A percentile compares a stretch with the other conserved stretches of the same genome.
phyloP scores from a whole-genome alignment of 2,329 filamentous ascomycete genomes.

The Sphaerostilbella broomeana region DNA sequence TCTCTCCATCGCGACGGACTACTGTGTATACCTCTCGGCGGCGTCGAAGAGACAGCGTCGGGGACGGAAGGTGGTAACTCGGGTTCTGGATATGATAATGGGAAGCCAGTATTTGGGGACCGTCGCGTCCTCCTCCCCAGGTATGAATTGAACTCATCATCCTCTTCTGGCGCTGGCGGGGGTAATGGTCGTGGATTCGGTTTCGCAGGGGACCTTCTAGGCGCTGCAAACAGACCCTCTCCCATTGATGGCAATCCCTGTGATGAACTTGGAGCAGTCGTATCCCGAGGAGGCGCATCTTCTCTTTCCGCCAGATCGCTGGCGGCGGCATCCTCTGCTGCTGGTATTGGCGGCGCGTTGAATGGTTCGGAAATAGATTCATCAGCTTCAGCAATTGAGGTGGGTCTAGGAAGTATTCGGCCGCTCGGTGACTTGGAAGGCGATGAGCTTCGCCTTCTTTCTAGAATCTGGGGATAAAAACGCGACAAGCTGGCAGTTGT shows the following conservation, averaged over 20 bases:
- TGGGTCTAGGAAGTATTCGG: too few relatives aligned
- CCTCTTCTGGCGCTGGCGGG: conserved; percentile 30
- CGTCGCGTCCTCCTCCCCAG: conserved; percentile 23
- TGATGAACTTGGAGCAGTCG: conserved; percentile 14
- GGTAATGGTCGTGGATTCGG: conserved; percentile 42
- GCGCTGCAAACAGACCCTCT: conserved; percentile 30
- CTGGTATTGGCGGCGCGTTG: conserved; percentile 25
- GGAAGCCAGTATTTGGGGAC: conserved; percentile 27
- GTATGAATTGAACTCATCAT: conserved; percentile 27
- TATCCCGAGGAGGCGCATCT: conserved; percentile 7
- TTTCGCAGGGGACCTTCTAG: conserved; percentile 35
- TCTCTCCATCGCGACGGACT: conserved; percentile 45
- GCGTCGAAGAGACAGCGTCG: conserved; percentile 49
- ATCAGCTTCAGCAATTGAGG: conserved; percentile 9
- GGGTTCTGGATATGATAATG: conserved; percentile 42
- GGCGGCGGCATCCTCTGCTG: conserved; percentile 16
- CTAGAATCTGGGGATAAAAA: conserved; percentile 52
- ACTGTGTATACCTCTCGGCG: conserved; percentile 53
- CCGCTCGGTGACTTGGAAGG: conserved; percentile 24
- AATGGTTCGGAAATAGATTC: conserved; percentile 23
- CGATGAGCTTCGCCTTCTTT: conserved; percentile 36
- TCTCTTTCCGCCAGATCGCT: conserved; percentile 12
- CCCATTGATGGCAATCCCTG: conserved; percentile 15
- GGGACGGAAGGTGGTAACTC: conserved; percentile 54
- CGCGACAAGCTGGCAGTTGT: conserved; percentile 58